Evolutionary conservation across 2,329 filamentous ascomycete species (phyloP), one percentile per base, ranked within the genome.

Genomic region (Ophiosphaerella korrae): DNA sequence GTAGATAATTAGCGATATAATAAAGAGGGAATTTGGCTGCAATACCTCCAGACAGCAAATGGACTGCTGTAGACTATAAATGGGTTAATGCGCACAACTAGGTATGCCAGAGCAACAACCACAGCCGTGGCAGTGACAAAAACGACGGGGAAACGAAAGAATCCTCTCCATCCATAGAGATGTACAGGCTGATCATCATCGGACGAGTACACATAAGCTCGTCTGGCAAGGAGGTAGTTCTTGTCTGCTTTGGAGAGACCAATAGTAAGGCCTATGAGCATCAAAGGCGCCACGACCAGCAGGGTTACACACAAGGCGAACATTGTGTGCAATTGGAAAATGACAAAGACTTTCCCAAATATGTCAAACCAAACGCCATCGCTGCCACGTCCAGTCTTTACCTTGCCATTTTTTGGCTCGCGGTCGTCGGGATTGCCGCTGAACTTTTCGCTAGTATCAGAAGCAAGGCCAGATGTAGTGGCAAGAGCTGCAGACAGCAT

Each of bases 311-410:
- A 92, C 75, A 94, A 85, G 3, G 91, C 92, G 74, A 97, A 97
- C 50, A 97, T 81, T 7, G 90, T 92, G 56, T 89, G 84, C 34
- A 97, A 80, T 40, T 83, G 82, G 67, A 97, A 89, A 2, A 96
- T 80, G 13, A 88, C 89, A 71, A 97, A 92, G 1, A 80, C 80
- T 48, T 81, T 83, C 37, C 93, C 94, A 58, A 96, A 93, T 7
- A 97, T 75, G 68, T 97, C 94, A 67, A 97, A 97, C 91, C 92
- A 99, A 12, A 97, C 91, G 26, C 87, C 90, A 52, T 84, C 79
- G 13, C 82, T 85, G 5, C 86, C 85, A 32, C 77, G 79, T 8
- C 89, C 88, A 54, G 87, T 88, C 55, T 84, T 80, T 2, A 88
- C 83, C 62, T 86, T 86, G 47, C 82, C 83, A 43, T 79, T 78